These are phyloP conservation scores for Talaromyces pinophilus DNA, from an alignment of 2,329 filamentous ascomycete species.

Conservation along the genomic window DNA sequence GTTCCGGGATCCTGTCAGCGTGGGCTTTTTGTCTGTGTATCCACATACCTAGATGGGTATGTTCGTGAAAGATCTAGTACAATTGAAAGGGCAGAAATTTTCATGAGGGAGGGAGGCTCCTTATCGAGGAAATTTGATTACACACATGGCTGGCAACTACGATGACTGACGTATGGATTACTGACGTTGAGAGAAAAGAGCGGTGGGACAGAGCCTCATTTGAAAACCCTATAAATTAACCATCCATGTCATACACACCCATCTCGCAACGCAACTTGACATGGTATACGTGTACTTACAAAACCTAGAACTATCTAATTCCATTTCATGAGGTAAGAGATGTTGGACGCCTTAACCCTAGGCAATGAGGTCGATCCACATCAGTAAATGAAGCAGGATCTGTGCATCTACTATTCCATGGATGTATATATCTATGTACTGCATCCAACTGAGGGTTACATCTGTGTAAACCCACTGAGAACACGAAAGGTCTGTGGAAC, in stretches of 20 bases:
- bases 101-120: not conserved
- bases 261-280: not conserved
- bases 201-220: slow-evolving; percentile 9
- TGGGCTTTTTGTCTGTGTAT: not conserved
- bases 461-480: not conserved
- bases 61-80: not conserved
- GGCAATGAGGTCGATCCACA: not conserved
- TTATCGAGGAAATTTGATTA: not conserved
- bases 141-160: not conserved
- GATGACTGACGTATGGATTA: not conserved
- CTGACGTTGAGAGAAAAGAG: not conserved
- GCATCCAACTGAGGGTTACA: not conserved
- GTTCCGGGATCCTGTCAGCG: slow-evolving; percentile 7
- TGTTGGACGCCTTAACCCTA: not conserved
- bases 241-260: not conserved
- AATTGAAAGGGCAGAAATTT: too few species aligned
- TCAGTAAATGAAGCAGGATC: slow-evolving; percentile 5
- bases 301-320: not conserved
- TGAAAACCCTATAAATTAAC: not conserved
- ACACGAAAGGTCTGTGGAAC: not conserved
- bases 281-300: not conserved
- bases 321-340: not conserved
- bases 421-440: not conserved
- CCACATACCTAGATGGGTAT: not conserved
- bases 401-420: not conserved